Conservation (phyloP, 495 filamentous ascomycete genomes). For the Podospora appendiculata region DNA sequence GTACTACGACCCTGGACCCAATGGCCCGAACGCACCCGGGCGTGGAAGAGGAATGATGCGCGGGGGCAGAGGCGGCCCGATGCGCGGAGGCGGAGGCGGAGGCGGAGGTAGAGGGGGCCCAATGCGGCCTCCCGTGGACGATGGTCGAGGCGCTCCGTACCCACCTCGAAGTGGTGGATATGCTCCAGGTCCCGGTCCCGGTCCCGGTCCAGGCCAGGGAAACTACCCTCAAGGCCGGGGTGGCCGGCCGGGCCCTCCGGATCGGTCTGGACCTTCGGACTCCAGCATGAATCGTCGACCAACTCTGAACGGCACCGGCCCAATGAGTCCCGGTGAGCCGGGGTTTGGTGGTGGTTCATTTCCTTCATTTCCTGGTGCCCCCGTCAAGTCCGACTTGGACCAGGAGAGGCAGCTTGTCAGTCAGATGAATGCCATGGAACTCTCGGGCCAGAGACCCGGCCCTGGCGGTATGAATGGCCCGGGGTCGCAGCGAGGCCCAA, state of each 20-base stretch:
- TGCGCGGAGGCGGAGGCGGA: conserved; percentile 22
- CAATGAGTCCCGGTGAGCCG: conserved; percentile 33
- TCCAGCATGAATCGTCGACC: conserved; percentile 18
- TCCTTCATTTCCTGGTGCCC: conserved; percentile 52
- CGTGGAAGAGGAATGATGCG: neutral
- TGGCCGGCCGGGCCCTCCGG: conserved; percentile 29
- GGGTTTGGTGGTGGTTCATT: conserved; percentile 60
- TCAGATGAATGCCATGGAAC: conserved; percentile 52
- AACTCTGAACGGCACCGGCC: conserved; percentile 15
- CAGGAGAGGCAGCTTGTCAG: conserved; percentile 41
- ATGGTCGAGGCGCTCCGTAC: conserved; percentile 27
- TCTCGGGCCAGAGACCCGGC: conserved; percentile 36
- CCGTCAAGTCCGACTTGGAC: conserved; percentile 36
- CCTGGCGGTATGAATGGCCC: conserved; percentile 20
- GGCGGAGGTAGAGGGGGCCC: conserved; percentile 37
- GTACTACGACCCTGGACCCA: conserved; percentile 36
- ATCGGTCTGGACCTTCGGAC: conserved; percentile 23
- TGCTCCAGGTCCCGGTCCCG: conserved; percentile 21
- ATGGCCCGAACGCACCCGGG: conserved; percentile 20
- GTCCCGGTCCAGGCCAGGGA: conserved; percentile 20
- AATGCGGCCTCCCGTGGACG: conserved; percentile 28
- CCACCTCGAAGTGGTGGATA: conserved; percentile 24
- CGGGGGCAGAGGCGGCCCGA: conserved; percentile 35
- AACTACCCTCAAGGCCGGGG: conserved; percentile 32
- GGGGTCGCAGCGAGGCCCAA: conserved; percentile 22